phyloP scores from a whole-genome alignment of 768 basidiomycete genomes.

The Lactarius sp. region DNA sequence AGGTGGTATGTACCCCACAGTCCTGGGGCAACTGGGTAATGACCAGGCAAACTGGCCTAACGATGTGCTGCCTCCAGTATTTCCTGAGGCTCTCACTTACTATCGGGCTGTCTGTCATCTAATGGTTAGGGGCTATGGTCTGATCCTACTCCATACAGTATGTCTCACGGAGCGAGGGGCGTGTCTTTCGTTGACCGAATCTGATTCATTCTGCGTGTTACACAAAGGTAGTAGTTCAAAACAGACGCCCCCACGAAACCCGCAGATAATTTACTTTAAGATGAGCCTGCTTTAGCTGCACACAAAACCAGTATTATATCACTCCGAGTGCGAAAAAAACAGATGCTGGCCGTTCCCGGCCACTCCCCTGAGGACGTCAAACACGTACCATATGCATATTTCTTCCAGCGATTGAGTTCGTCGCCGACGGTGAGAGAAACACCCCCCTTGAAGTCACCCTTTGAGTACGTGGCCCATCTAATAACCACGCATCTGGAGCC shows the following conservation, averaged over 20 bases:
- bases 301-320: too few relatives aligned
- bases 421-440: conserved; percentile 87
- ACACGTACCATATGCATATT: conserved; percentile 66
- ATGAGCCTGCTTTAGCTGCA: too few relatives aligned
- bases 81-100: not conserved
- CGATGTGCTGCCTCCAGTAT: not conserved
- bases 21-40: not conserved
- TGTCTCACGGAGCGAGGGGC: not conserved
- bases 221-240: not conserved
- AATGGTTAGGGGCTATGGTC: not conserved
- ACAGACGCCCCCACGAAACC: not conserved
- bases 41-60: too few relatives aligned
- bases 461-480: conserved; percentile 80
- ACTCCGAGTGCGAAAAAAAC: too few relatives aligned
- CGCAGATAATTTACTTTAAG: not conserved
- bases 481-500: conserved; percentile 52
- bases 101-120: not conserved
- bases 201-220: not conserved
- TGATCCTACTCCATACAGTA: not conserved
- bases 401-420: conserved; percentile 91
- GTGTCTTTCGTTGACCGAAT: not conserved
- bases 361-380: conserved; percentile 2
- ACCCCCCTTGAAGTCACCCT: conserved; percentile 85
- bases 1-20: not conserved
- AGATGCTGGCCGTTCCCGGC: too few relatives aligned